Evolutionary conservation across 257 asterid species (phyloP).

Genomic region (Salvia splendens): DNA sequence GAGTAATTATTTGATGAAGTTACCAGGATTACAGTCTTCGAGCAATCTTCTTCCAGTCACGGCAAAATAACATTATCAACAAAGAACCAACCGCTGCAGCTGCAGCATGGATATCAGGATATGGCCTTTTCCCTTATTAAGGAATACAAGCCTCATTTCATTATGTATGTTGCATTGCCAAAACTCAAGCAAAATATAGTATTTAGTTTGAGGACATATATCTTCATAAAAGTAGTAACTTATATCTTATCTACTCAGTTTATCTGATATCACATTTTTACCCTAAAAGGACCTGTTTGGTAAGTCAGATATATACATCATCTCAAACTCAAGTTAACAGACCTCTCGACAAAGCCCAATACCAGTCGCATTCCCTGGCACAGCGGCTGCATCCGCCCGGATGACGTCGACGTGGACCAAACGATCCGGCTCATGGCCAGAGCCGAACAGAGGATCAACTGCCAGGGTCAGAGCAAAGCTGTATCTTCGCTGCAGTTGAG

Average conservation of each 20-base stretch:
- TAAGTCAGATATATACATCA: slow-evolving; percentile 45
- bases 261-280: slow-evolving; percentile 20
- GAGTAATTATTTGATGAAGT: background rate
- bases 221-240: background rate
- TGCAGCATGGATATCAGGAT: too few relatives aligned
- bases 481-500: slow-evolving; percentile 90
- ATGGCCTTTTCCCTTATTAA: too few relatives aligned
- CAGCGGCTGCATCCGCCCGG: too few relatives aligned
- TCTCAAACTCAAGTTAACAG: slow-evolving; percentile 93
- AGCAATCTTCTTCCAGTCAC: slow-evolving; percentile 88
- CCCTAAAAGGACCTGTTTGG: slow-evolving; percentile 38
- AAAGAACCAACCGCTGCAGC: too few relatives aligned
- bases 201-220: background rate
- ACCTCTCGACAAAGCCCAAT: slow-evolving; percentile 90
- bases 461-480: slow-evolving; percentile 53
- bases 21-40: slow-evolving; percentile 85
- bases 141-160: background rate
- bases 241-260: background rate
- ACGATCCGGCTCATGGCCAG: slow-evolving; percentile 37
- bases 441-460: slow-evolving; percentile 68
- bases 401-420: slow-evolving; percentile 86
- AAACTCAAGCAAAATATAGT: background rate
- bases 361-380: slow-evolving; percentile 87
- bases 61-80: slow-evolving; percentile 69
- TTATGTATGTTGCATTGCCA: background rate